Evolutionary conservation across 495 filamentous ascomycete genomes (phyloP).

Genomic region (Penicillium turbatum): DNA sequence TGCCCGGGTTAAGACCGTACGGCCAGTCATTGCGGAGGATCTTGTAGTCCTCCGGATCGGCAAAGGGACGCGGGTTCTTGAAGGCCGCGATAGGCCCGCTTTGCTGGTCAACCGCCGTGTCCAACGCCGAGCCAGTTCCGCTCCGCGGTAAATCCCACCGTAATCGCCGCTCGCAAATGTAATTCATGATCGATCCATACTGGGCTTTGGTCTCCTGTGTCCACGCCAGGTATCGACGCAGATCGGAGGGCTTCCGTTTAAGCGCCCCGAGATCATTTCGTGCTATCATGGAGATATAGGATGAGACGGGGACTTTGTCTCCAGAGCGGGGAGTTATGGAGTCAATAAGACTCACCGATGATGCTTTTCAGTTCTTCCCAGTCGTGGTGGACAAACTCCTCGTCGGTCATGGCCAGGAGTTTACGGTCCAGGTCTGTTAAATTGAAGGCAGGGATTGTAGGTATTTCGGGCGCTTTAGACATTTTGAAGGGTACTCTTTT

Average conservation of each 20-base stretch:
- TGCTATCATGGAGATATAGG: slow-evolving; percentile 33
- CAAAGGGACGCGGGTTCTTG: slow-evolving; percentile 57
- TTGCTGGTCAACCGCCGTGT: slow-evolving; percentile 8
- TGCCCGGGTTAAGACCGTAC: slow-evolving; percentile 67
- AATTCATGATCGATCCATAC: slow-evolving; percentile 76
- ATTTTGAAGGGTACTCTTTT: not conserved
- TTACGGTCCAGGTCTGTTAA: slow-evolving; percentile 62
- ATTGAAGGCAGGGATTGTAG: slow-evolving; percentile 45
- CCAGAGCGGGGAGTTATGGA: not conserved
- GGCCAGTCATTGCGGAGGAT: slow-evolving; percentile 90
- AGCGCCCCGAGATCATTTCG: slow-evolving; percentile 71
- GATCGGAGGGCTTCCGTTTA: slow-evolving; percentile 77
- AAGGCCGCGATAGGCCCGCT: slow-evolving; percentile 30
- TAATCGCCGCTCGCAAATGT: slow-evolving; percentile 67
- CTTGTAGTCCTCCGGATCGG: slow-evolving; percentile 64
- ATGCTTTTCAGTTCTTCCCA: slow-evolving; percentile 66
- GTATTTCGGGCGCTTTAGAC: not conserved
- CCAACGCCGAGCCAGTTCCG: slow-evolving; percentile 1
- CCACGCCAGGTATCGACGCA: slow-evolving; percentile 81
- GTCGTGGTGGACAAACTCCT: slow-evolving; percentile 61
- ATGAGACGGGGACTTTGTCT: slow-evolving; percentile 1
- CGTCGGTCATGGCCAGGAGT: slow-evolving; percentile 64
- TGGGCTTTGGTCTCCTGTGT: slow-evolving; percentile 59
- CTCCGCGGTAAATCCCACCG: slow-evolving; percentile 53
- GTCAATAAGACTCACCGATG: slow-evolving; percentile 51